Conservation (phyloP, 257 asterid genomes). For the Nicotiana benthamiana region DNA sequence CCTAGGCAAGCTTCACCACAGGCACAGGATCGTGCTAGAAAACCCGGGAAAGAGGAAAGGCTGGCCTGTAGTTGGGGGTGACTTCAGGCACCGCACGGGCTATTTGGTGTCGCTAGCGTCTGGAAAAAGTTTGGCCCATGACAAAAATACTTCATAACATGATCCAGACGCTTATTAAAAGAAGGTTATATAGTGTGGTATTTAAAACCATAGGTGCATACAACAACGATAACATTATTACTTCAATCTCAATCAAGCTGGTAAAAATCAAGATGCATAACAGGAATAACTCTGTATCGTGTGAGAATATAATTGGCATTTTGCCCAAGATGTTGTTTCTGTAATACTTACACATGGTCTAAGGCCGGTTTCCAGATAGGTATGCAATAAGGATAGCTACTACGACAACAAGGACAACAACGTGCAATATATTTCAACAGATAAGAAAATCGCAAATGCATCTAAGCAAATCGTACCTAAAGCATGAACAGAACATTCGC, state of each 20-base stretch:
- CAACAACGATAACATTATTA: neutral
- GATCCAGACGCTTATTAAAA: neutral
- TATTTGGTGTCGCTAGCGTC: too few species aligned
- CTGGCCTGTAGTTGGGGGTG: too few species aligned
- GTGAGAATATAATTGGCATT: neutral
- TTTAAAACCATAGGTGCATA: neutral
- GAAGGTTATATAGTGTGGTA: neutral
- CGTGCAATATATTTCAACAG: constrained; percentile 34
- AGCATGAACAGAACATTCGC: neutral
- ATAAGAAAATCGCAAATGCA: constrained; percentile 10
- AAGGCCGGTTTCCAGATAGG: constrained; percentile 29
- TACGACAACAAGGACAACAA: constrained; percentile 45
- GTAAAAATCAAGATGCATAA: neutral
- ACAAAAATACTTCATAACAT: neutral
- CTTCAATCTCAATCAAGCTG: neutral
- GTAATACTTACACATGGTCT: constrained; percentile 37
- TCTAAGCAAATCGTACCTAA: neutral
- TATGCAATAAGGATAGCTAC: constrained; percentile 51
- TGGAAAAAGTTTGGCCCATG: too few species aligned
- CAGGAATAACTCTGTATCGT: neutral
- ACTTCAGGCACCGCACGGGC: too few species aligned
- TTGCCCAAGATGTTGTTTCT: neutral
- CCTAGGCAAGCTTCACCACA: too few species aligned
- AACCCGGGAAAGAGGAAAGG: too few species aligned
- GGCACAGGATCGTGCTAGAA: too few species aligned